Evolutionary conservation across 257 asterid genomes (phyloP).

Genomic region (Leonotis leonurus): DNA sequence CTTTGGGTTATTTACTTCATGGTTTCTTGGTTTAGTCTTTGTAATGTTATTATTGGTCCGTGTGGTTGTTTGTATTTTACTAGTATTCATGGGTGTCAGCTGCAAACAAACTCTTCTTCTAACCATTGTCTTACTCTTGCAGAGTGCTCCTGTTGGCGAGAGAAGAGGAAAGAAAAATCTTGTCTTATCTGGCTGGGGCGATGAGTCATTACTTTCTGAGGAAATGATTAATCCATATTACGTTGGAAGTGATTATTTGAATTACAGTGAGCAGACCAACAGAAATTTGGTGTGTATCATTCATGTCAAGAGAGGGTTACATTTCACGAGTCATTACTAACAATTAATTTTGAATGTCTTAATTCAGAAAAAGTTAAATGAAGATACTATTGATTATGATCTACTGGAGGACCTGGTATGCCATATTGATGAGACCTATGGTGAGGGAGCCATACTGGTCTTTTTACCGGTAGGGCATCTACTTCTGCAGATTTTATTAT

Average conservation of each 20-base stretch:
- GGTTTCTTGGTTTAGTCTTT: neutral
- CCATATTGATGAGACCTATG: slow-evolving; percentile 69
- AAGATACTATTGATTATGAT: slow-evolving; percentile 87
- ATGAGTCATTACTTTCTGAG: slow-evolving; percentile 77
- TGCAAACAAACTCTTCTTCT: neutral
- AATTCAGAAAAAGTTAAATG: slow-evolving; percentile 75
- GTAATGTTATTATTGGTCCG: neutral
- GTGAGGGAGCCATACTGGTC: slow-evolving; percentile 80
- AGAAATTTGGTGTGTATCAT: slow-evolving; percentile 60
- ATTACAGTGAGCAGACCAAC: slow-evolving; percentile 67
- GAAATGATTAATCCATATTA: slow-evolving; percentile 67
- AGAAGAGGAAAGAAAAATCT: slow-evolving; percentile 89
- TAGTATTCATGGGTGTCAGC: neutral
- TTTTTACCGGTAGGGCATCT: slow-evolving; percentile 70
- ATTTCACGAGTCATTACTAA: neutral
- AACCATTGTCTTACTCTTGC: slow-evolving; percentile 22
- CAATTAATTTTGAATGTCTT: slow-evolving; percentile 18
- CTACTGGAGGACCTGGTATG: slow-evolving; percentile 92
- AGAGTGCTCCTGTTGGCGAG: slow-evolving; percentile 77
- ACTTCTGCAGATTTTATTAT: slow-evolving; percentile 5
- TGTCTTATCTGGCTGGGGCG: slow-evolving; percentile 92
- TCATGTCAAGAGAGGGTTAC: neutral
- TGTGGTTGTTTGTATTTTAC: neutral
- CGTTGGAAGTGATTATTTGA: slow-evolving; percentile 43
- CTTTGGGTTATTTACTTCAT: neutral